These are phyloP conservation scores for Ilex aquifolium DNA, from an alignment of 257 asterid species.

Conservation along the genomic window DNA sequence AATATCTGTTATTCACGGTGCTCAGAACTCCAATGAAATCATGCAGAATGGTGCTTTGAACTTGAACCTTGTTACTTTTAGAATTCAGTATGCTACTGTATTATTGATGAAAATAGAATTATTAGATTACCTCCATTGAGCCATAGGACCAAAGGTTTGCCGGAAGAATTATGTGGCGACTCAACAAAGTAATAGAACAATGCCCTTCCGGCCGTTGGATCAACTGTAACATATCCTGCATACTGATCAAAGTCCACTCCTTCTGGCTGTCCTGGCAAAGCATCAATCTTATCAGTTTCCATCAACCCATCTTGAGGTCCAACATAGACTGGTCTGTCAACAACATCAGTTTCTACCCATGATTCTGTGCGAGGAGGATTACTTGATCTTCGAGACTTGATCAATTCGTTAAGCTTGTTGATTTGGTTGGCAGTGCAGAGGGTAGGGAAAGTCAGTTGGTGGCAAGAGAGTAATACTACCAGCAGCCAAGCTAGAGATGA, in stretches of 20 bases:
- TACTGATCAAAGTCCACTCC: constrained; percentile 39
- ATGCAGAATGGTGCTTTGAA: no score
- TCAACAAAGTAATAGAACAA: constrained; percentile 47
- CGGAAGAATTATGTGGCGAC: constrained; percentile 29
- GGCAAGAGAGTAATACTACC: not conserved
- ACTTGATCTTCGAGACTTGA: not conserved
- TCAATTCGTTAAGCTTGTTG: not conserved
- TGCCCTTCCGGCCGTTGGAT: constrained; percentile 33
- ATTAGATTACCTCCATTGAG: constrained; percentile 42
- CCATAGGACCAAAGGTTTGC: constrained; percentile 46
- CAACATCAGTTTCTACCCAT: not conserved
- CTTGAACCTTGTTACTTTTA: no score
- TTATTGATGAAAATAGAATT: no score
- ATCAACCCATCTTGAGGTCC: constrained; percentile 32
- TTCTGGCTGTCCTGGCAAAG: constrained; percentile 49
- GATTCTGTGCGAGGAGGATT: not conserved
- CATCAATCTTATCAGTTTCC: constrained; percentile 28
- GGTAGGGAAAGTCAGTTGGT: not conserved
- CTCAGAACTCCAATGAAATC: no score
- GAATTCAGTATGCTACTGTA: no score
- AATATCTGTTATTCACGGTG: no score
- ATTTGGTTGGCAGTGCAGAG: not conserved
- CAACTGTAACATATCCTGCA: constrained; percentile 47
- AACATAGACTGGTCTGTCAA: not conserved
- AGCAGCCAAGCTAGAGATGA: not conserved